These are phyloP conservation scores for Ogataea sp. DNA, from an alignment of 805 yeast genomes.

Conservation along the genomic window DNA sequence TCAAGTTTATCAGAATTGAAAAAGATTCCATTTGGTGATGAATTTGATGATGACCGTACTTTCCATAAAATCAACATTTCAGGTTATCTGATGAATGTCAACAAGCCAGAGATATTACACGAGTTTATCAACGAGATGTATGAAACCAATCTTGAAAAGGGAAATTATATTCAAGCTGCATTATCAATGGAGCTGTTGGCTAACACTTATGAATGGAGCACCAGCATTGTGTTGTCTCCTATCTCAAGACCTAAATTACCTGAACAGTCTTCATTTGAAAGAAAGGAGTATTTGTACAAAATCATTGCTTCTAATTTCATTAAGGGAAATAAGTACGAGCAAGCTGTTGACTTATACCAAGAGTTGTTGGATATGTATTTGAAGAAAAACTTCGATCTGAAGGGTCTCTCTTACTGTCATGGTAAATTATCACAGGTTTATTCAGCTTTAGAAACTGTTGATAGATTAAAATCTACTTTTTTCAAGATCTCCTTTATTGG, in stretches of 20 bases:
- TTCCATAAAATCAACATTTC: slow-evolving; percentile 71
- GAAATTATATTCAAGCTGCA: slow-evolving; percentile 75
- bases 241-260: slow-evolving; percentile 65
- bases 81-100: slow-evolving; percentile 67
- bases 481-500: slow-evolving; percentile 79
- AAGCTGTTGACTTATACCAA: slow-evolving; percentile 71
- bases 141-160: slow-evolving; percentile 50
- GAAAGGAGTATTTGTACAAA: slow-evolving; percentile 66
- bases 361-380: slow-evolving; percentile 73
- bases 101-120: slow-evolving; percentile 72
- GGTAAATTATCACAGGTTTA: slow-evolving; percentile 62
- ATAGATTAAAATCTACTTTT: slow-evolving; percentile 67
- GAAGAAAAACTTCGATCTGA: slow-evolving; percentile 63
- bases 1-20: slow-evolving; percentile 58
- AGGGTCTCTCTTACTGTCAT: slow-evolving; percentile 67
- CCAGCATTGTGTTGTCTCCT: slow-evolving; percentile 44
- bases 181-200: slow-evolving; percentile 72
- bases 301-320: slow-evolving; percentile 63
- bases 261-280: slow-evolving; percentile 70
- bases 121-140: slow-evolving; percentile 72
- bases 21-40: slow-evolving; percentile 72
- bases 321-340: slow-evolving; percentile 67
- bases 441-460: slow-evolving; percentile 55
- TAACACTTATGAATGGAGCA: slow-evolving; percentile 67
- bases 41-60: slow-evolving; percentile 81